Percentiles rank a stretch among this genome's conserved stretches.
These are phyloP conservation scores for Blastocladiella britannica DNA, from an alignment of 192 early-diverging fungal genomes.

Conservation along the genomic window DNA sequence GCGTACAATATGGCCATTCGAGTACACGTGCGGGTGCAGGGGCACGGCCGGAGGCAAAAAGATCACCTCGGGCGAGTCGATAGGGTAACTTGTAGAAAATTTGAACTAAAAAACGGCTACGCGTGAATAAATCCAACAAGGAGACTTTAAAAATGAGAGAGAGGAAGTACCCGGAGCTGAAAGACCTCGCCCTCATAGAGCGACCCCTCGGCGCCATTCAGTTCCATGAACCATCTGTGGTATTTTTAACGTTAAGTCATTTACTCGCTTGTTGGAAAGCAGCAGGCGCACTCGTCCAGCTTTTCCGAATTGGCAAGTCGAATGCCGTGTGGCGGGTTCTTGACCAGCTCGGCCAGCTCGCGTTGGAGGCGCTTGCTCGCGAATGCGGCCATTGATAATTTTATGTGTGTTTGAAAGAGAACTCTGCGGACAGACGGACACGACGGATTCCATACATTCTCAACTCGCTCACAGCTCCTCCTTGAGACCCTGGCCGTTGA, in stretches of 20 bases:
- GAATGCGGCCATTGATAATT: too few species aligned
- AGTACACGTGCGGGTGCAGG: constrained; percentile 25
- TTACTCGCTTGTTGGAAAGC: too few species aligned
- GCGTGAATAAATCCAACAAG: neutral
- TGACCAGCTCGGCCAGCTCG: constrained; percentile 20
- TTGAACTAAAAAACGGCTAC: constrained; percentile 14
- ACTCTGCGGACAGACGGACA: too few species aligned
- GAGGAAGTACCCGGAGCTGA: constrained; percentile 11
- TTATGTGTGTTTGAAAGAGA: too few species aligned
- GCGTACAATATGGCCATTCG: constrained; percentile 28
- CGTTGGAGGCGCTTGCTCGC: constrained; percentile 26
- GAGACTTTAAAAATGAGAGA: neutral
- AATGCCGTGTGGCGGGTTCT: constrained; percentile 20
- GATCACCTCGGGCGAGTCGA: constrained; percentile 25
- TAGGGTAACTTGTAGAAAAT: constrained; percentile 21
- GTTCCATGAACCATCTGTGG: constrained; percentile 14
- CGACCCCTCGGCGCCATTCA: constrained; percentile 18
- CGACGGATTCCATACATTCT: too few species aligned
- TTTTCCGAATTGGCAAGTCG: constrained; percentile 13
- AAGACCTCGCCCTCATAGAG: constrained; percentile 20
- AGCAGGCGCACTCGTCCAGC: constrained; percentile 2
- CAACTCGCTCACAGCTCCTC: too few species aligned
- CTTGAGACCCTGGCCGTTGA: too few species aligned
- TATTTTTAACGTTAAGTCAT: constrained; percentile 3
- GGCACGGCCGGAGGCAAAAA: constrained; percentile 12